Evolutionary conservation across 2,329 filamentous ascomycete genomes (phyloP).

Genomic region (Allantophomopsis lycopodina): DNA sequence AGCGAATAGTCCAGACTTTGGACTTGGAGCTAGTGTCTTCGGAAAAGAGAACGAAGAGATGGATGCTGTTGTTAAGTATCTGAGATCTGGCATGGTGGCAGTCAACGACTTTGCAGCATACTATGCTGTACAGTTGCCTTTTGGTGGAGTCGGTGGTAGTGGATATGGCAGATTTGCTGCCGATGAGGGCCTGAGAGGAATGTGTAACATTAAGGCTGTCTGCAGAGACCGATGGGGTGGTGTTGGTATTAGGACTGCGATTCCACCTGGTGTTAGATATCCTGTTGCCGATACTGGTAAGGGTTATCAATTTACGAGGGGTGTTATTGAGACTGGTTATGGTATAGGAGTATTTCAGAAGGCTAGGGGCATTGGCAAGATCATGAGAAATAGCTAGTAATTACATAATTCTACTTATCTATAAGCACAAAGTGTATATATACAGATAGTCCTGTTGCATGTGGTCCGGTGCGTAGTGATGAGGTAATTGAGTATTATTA

Average conservation of each 20-base stretch:
- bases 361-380: conserved; percentile 14
- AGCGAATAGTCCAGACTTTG: conserved; percentile 75
- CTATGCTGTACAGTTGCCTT: conserved; percentile 89
- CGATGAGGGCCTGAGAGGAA: conserved; percentile 67
- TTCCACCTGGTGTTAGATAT: conserved; percentile 71
- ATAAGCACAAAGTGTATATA: too few relatives aligned
- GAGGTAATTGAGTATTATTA: too few relatives aligned
- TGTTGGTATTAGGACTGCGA: conserved; percentile 56
- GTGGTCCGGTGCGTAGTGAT: too few relatives aligned
- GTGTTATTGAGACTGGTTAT: conserved; percentile 48
- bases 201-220: conserved; percentile 82
- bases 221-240: conserved; percentile 59
- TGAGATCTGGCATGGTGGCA: conserved; percentile 80
- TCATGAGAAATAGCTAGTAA: conserved; percentile 15
- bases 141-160: conserved; percentile 68
- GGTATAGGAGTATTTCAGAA: conserved; percentile 22
- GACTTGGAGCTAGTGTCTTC: conserved; percentile 81
- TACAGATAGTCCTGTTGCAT: too few relatives aligned
- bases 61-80: conserved; percentile 45
- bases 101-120: conserved; percentile 92
- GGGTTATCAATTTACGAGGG: conserved; percentile 52
- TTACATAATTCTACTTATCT: too few relatives aligned
- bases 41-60: conserved; percentile 54
- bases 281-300: conserved; percentile 53
- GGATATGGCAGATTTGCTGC: conserved; percentile 91